A percentile compares a stretch with the other conserved stretches of the same genome.
These are phyloP conservation scores for Fusarium ambrosium DNA, from an alignment of 2,329 filamentous ascomycete species.

Conservation along the genomic window DNA sequence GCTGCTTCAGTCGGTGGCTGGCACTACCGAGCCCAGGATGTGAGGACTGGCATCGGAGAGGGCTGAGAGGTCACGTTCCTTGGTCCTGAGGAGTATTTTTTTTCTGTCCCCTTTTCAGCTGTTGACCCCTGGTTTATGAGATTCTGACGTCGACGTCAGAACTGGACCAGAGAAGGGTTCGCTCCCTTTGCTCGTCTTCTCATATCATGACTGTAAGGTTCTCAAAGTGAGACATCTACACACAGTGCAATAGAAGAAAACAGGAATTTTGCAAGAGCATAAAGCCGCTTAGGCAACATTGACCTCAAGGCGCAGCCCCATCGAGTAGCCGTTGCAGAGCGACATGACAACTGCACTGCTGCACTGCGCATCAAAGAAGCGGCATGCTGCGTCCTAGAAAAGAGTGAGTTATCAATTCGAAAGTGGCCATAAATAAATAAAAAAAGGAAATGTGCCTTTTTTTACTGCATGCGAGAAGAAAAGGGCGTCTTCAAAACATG, in stretches of 20 bases:
- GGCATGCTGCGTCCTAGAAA: not conserved
- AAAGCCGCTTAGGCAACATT: conserved; percentile 2
- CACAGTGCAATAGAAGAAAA: not conserved
- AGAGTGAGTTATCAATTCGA: not conserved
- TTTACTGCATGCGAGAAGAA: not conserved
- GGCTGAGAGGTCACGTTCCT: not conserved
- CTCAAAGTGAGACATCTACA: not conserved
- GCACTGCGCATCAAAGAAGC: not conserved
- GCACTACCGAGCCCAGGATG: not conserved
- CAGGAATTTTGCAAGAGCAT: not conserved
- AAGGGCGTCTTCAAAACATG: not conserved
- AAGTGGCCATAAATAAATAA: not conserved
- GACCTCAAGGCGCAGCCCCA: not conserved
- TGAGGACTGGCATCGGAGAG: not conserved
- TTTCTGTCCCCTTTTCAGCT: not conserved
- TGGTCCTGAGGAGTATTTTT: not conserved
- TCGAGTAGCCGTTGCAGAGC: not conserved
- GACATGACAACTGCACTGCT: not conserved
- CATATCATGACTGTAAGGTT: not conserved
- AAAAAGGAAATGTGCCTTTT: not conserved
- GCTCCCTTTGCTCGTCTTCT: not conserved
- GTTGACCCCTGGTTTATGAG: not conserved
- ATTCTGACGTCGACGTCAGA: not conserved
- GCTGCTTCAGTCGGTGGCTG: not conserved
- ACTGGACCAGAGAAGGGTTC: not conserved